Evolutionary conservation across 306 rosid species (phyloP), one percentile per base, ranked within the genome.

Genomic region (Cicer chorassanicum): DNA sequence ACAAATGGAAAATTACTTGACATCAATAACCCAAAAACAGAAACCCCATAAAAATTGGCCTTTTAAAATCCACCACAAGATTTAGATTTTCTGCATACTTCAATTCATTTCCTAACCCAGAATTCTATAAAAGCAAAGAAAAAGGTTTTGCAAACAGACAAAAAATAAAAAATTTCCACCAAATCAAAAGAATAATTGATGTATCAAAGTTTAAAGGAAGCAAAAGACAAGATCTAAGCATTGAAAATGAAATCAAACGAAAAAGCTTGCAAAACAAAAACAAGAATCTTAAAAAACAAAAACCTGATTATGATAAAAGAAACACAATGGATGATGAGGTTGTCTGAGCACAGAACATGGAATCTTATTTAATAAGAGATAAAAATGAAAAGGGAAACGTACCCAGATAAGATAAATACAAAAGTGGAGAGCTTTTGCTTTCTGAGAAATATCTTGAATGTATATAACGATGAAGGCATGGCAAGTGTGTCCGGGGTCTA

Each of bases 171-270:
- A 44, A 1, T 1, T 6, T 44, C 12, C 49, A 44, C 49, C 49
- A 44, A 38, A 9, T 44, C 12, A 44, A 44, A 54, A n/a, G 9
- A 45, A 11, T 38, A 9, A 16, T 74, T 50, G 36, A 54, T 13
- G 40, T 59, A 18, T 45, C 4, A 38, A 38, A 55, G 57, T 57
- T 73, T 41, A 48, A 73, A 68, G 70, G 57, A 59, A 75, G n/a
- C 48, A 55, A 43, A 82, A 21, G 1, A 55, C 56, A 46, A 75
- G 87, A 86, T 83, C 86, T 45, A 80, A 34, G 40, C 76, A 66
- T 14, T 50, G 57, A 19, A 78, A 62, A 44, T 24, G 5, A 55
- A 65, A 75, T 42, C 65, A 84, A 61, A 74, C 11, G 13, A 16
- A 41, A 64, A 43, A 54, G 55, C 13, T 64, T 53, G 11, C 70